phyloP scores from a whole-genome alignment of 2,329 filamentous ascomycete species.

The Cercospora beticola region DNA sequence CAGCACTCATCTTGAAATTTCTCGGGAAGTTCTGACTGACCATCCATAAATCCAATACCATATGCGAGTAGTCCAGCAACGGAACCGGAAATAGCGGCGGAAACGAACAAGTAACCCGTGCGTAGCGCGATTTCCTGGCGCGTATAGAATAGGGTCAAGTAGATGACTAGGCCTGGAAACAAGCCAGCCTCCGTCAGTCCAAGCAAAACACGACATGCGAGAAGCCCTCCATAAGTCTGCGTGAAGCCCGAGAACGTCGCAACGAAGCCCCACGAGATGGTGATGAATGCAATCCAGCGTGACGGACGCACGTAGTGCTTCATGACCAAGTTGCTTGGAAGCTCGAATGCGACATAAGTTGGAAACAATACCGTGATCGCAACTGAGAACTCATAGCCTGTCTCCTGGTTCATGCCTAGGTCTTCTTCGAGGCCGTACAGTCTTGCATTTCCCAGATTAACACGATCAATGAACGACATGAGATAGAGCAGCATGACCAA shows the following conservation, averaged over 20 bases:
- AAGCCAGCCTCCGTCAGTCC: neutral
- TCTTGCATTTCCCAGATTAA: constrained; percentile 16
- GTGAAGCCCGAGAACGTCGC: neutral
- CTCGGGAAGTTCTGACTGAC: neutral
- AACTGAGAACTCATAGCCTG: constrained; percentile 15
- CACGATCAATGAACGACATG: constrained; percentile 64
- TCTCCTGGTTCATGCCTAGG: constrained; percentile 8
- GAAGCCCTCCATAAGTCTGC: neutral
- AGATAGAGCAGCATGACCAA: constrained; percentile 73
- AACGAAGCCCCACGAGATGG: neutral
- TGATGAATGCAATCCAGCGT: neutral
- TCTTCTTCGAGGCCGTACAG: constrained; percentile 17
- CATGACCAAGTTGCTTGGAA: constrained; percentile 19
- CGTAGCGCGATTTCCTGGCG: neutral
- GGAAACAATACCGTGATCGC: constrained; percentile 20
- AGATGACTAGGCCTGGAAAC: neutral
- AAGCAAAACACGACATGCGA: neutral
- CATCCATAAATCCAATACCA: neutral
- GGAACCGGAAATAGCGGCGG: neutral
- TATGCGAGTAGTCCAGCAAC: neutral
- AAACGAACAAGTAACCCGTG: neutral
- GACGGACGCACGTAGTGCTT: constrained; percentile 11
- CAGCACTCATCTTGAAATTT: neutral
- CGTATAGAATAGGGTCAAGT: neutral
- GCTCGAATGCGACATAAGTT: constrained; percentile 18